phyloP scores from a whole-genome alignment of 1,284 basidiomycete genomes.

The Ustilago esculenta region DNA sequence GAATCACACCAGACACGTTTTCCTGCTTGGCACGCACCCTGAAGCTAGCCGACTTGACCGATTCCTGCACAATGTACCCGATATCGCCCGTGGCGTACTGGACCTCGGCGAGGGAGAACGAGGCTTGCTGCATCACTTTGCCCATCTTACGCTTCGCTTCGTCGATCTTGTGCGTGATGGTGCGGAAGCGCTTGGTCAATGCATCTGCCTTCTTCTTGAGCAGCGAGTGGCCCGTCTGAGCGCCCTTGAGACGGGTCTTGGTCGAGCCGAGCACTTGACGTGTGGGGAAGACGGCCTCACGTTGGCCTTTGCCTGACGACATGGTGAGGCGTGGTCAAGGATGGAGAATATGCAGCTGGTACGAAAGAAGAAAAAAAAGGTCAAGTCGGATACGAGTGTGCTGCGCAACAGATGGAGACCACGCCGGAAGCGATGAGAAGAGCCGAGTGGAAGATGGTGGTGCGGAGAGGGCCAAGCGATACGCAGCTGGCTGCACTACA shows the following conservation, averaged over 20 bases:
- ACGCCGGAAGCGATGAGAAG: too few species aligned
- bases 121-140: constrained; percentile 95
- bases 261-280: constrained; percentile 80
- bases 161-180: constrained; percentile 72
- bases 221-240: constrained; percentile 95
- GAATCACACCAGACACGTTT: constrained; percentile 97
- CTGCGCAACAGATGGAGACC: too few species aligned
- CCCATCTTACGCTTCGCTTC: constrained; percentile 99
- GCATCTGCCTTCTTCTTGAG: constrained; percentile 98
- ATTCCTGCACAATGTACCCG: constrained; percentile 76
- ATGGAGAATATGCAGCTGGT: too few species aligned
- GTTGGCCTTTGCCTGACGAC: constrained; percentile 81
- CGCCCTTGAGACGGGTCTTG: constrained; percentile 91
- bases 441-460: not conserved
- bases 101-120: constrained; percentile 97
- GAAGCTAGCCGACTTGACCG: constrained; percentile 79
- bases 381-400: too few species aligned
- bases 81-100: constrained; percentile 94
- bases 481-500: not conserved
- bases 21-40: constrained; percentile 94
- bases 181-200: constrained; percentile 86
- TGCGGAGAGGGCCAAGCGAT: not conserved
- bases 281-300: constrained; percentile 88
- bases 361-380: not conserved
- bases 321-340: constrained; percentile 69